Evolutionary conservation across 768 basidiomycete species (phyloP).

Genomic region (Boletus eberwhitei): DNA sequence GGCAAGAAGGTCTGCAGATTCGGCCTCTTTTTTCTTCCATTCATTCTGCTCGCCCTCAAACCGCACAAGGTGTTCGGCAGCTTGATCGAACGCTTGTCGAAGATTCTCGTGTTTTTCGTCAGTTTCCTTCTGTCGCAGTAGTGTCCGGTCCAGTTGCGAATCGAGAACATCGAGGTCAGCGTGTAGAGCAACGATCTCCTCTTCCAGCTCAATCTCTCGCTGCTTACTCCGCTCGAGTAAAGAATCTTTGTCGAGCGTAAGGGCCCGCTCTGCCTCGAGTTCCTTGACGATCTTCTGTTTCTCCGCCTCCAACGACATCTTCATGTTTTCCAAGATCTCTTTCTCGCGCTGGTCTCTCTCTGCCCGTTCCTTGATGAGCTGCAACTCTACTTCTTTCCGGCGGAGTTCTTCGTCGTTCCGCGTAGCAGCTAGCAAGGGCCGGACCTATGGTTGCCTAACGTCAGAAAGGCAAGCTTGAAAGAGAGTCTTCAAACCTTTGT

Average conservation of each 20-base stretch:
- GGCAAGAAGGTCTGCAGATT: constrained; percentile 55
- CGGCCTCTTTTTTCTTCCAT: constrained; percentile 62
- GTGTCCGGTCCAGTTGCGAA: constrained; percentile 77
- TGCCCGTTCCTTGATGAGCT: constrained; percentile 76
- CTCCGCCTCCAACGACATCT: constrained; percentile 79
- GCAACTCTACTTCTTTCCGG: constrained; percentile 81
- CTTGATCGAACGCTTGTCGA: constrained; percentile 73
- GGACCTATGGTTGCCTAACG: constrained; percentile 51
- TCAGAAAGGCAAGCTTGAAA: background rate
- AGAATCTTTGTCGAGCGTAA: constrained; percentile 79
- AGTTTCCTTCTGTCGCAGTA: constrained; percentile 72
- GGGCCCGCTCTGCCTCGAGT: constrained; percentile 75
- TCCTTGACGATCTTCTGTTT: constrained; percentile 80
- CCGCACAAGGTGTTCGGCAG: constrained; percentile 80
- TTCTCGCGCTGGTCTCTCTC: constrained; percentile 84
- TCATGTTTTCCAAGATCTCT: constrained; percentile 72
- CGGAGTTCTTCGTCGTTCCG: constrained; percentile 89
- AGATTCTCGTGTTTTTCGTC: constrained; percentile 76
- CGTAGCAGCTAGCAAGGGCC: constrained; percentile 89
- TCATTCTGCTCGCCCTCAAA: constrained; percentile 74
- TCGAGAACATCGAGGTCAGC: constrained; percentile 81
- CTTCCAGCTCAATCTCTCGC: constrained; percentile 81
- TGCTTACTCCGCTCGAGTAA: constrained; percentile 81
- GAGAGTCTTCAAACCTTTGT: constrained; percentile 59
- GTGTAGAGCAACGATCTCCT: constrained; percentile 78